Evolutionary conservation across 2,329 filamentous ascomycete genomes (phyloP).

Genomic region (Ophiostoma sp.): DNA sequence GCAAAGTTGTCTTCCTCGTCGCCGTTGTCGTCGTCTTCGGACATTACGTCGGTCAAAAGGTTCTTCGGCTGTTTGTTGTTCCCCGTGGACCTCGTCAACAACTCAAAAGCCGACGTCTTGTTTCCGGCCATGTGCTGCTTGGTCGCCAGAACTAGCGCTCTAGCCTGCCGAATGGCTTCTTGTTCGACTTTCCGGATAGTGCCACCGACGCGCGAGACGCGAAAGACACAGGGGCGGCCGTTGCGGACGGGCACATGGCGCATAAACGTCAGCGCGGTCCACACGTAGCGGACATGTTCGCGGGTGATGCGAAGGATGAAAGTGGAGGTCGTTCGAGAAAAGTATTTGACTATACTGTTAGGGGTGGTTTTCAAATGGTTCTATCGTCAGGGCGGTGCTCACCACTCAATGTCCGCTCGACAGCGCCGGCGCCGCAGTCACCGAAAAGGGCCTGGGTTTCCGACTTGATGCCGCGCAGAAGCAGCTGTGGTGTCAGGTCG

Average conservation of each 20-base stretch:
- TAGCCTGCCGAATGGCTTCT: slow-evolving; percentile 78
- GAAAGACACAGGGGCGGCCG: slow-evolving; percentile 71
- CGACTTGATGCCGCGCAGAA: slow-evolving; percentile 69
- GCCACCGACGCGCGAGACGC: slow-evolving; percentile 83
- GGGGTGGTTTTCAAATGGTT: neutral
- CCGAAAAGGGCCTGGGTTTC: slow-evolving; percentile 76
- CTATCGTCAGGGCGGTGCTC: slow-evolving; percentile 30
- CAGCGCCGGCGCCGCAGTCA: slow-evolving; percentile 79
- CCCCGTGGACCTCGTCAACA: slow-evolving; percentile 33
- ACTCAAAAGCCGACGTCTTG: slow-evolving; percentile 35
- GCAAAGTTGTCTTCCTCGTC: slow-evolving; percentile 38
- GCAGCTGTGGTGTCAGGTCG: slow-evolving; percentile 63
- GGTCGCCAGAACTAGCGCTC: slow-evolving; percentile 68
- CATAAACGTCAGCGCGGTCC: slow-evolving; percentile 85
- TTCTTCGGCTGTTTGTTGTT: slow-evolving; percentile 34
- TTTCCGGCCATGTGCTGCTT: slow-evolving; percentile 51
- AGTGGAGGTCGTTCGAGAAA: slow-evolving; percentile 88
- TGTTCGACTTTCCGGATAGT: slow-evolving; percentile 92
- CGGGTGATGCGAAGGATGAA: slow-evolving; percentile 85
- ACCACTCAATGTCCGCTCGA: slow-evolving; percentile 70
- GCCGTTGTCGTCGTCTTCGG: slow-evolving; percentile 48
- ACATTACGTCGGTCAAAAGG: slow-evolving; percentile 46
- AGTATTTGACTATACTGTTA: slow-evolving; percentile 73
- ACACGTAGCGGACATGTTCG: slow-evolving; percentile 81
- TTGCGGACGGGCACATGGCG: slow-evolving; percentile 63